Evolutionary conservation across 768 basidiomycete species (phyloP), one percentile per base, ranked within the genome.

Genomic region (Boletellus sp.): DNA sequence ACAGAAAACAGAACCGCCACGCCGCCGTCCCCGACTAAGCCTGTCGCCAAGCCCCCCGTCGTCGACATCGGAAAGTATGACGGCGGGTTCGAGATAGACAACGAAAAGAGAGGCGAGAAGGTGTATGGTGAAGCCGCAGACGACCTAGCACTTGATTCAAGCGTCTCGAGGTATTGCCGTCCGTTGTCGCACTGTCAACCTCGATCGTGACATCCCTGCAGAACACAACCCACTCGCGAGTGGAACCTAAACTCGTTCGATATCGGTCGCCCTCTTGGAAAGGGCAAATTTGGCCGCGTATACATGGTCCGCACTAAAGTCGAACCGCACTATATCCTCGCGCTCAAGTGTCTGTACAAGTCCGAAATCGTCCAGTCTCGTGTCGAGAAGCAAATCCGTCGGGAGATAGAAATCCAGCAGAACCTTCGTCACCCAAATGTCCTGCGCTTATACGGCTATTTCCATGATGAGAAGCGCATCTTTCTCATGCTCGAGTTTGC

Each of bases 401-500:
- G 96, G 46, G 96, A 99, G 69, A 98, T 99, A 60, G 96, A 98
- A 67, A 98, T 99, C 51, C 95, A 97, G 60, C 89, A 91, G 63
- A 94, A 97, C 70, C 79, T 97, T 36, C 81, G 95, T 45, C 95
- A 98, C 66, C 95, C 95, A 1, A 85, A 98, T 67, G 84, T 98
- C 60, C 78, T 99, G 11, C 84, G 95, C 9, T 77, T 98, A 10
- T 95, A 97, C 58, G 94, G 95, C 31, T 97, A 93, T 75, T 98
- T 98, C 75, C 94, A 98, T 72, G 96, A 99, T 68, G 85, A 90
- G 65, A 94, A 95, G 65, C 87, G 95, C 20, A 96, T 99, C 58
- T 97, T 97, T 71, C 78, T 98, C 51, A 95, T 98, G 85, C 83
- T 98, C 60, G 96, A 99, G 65, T 98, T 96, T 64, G 95, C 94